These are phyloP conservation scores for Nemania serpens DNA, from an alignment of 2,329 filamentous ascomycete species.

Conservation along the genomic window DNA sequence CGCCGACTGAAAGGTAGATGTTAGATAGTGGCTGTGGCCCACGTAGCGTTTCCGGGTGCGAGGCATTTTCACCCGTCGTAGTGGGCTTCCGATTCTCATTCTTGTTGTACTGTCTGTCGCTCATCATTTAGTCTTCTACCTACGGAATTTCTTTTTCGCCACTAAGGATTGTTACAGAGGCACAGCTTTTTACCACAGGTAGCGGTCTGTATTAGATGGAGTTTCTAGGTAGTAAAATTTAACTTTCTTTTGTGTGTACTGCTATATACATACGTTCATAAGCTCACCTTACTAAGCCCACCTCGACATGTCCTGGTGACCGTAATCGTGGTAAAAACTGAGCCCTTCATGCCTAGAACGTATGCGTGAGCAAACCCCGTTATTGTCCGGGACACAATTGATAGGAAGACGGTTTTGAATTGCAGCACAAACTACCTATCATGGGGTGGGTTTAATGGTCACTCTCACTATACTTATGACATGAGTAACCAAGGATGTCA, in stretches of 20 bases:
- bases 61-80: conserved; percentile 18
- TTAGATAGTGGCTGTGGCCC: conserved; percentile 24
- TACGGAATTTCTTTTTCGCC: conserved; percentile 7
- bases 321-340: too few species aligned
- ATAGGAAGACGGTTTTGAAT: too few species aligned
- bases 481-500: too few species aligned
- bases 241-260: conserved; percentile 21
- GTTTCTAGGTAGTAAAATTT: conserved; percentile 30
- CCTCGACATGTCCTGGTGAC: too few species aligned
- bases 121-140: conserved; percentile 40
- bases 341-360: neutral
- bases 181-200: conserved; percentile 6
- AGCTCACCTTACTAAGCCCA: too few species aligned
- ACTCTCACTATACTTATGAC: too few species aligned
- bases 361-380: neutral
- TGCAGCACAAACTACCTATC: too few species aligned
- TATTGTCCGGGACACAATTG: too few species aligned
- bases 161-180: conserved; percentile 4
- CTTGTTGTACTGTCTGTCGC: conserved; percentile 34
- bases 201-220: conserved; percentile 14
- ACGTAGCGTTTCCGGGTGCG: conserved; percentile 8
- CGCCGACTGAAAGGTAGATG: conserved; percentile 66
- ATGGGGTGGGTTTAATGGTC: too few species aligned
- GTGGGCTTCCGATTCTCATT: conserved; percentile 31
- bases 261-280: neutral